Base-by-base conservation (phyloP, 2,329 filamentous ascomycete species). In the Ophiostoma quercus region DNA sequence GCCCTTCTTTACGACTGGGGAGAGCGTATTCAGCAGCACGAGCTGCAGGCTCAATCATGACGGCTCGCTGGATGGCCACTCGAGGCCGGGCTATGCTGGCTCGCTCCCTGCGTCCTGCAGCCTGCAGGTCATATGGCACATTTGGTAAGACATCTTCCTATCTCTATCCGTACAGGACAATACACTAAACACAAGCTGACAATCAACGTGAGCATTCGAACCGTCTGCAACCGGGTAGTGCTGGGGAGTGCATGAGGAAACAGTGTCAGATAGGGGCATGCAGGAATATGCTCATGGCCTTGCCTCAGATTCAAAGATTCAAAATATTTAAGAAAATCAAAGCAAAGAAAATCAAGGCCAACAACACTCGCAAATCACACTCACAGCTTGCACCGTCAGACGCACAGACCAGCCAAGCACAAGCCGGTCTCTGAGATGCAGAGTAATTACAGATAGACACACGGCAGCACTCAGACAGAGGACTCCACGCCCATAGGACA, bases 1-100 rank as follows among this genome's bases (percentile, higher is more conserved):
- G 69, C 43, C 68, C 72, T 68, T 68, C 70, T 51, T 63, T 25
- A 66, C 39, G 65, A 41, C n/a, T 41, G 39, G 11, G 8, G 34
- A 16, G 8, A 43, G 29, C 51, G 51, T 57, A 57, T 57, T 57
- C 51, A 57, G 51, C 51, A 57, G 51, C 57, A 62, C 29, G 57
- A 34, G 57, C 57, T 32, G 25, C 57, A 62, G 57, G 60, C 60
- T 39, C 29, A 29, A 57, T 3, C 51, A 57, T 57, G 51, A 57
- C 25, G 43, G 43, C 43, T n/a, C 12, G 3, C 12, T 19, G 14
- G 43, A 47, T 14, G 43, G 43, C 43, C 47, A 19, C 43, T 57
- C 47, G 32, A 57, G n/a, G 41, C 25, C n/a, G 43, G 14, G 57
- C 51, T 63, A 63, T 47, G 43, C 19, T 47, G 43, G 54, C 9